phyloP scores from a whole-genome alignment of 305 asterid species.

The Vinca major region DNA sequence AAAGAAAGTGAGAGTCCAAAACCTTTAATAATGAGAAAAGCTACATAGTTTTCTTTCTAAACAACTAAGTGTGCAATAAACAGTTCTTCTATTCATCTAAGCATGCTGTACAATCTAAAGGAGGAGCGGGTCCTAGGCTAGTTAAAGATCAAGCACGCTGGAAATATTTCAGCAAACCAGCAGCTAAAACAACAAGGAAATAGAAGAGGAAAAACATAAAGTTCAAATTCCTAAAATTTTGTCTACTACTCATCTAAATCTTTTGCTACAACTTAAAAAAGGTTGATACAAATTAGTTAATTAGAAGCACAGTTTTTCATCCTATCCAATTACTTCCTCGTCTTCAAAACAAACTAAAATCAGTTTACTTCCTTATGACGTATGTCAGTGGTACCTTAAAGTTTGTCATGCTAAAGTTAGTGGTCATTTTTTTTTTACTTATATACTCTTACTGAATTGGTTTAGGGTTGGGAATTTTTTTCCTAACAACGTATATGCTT shows the following conservation, averaged over 20 bases:
- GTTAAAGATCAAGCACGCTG: not conserved
- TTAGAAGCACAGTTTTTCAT: not conserved
- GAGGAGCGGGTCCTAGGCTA: not conserved
- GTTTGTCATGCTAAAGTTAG: too few species aligned
- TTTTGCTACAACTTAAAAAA: not conserved
- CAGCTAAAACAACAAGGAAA: not conserved
- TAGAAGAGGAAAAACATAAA: not conserved
- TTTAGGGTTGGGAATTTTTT: too few species aligned
- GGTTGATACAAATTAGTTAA: not conserved
- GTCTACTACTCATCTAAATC: not conserved
- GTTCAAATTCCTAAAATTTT: not conserved
- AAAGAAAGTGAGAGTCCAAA: not conserved
- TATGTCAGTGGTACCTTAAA: too few species aligned
- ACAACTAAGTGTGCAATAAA: not conserved
- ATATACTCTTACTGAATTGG: too few species aligned
- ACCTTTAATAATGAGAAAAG: not conserved
- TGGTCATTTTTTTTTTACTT: too few species aligned
- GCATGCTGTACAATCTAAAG: not conserved
- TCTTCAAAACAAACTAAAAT: not conserved
- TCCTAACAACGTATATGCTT: too few species aligned
- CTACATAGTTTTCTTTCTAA: not conserved
- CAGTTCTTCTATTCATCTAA: not conserved
- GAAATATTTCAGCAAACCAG: not conserved
- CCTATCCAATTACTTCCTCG: not conserved
- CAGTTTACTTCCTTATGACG: too few species aligned